Evolutionary conservation across 2,329 filamentous ascomycete genomes (phyloP).

Genomic region (Diaporthe australafricana): DNA sequence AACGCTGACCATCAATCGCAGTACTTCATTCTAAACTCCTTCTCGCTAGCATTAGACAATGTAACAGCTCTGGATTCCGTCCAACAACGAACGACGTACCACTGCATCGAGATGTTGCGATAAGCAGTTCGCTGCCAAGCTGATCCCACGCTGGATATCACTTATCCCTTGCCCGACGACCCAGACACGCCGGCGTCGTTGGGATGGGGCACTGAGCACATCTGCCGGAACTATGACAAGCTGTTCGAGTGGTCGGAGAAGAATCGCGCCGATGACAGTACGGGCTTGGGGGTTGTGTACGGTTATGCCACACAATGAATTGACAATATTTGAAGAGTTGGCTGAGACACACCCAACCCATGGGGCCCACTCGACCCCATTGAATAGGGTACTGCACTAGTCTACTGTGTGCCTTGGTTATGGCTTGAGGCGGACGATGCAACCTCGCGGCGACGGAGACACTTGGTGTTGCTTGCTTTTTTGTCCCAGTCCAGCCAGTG

Average conservation of each 20-base stretch:
- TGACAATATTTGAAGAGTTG: too few species aligned
- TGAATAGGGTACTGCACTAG: too few species aligned
- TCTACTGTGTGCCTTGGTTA: neutral
- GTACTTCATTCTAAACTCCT: neutral
- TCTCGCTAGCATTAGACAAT: slow-evolving; percentile 8
- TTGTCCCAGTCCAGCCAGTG: neutral
- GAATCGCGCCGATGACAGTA: slow-evolving; percentile 8
- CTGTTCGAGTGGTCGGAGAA: slow-evolving; percentile 15
- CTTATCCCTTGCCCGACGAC: slow-evolving; percentile 1
- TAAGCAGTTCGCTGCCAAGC: slow-evolving; percentile 19
- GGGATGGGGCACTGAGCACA: slow-evolving; percentile 4
- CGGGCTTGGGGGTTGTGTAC: neutral
- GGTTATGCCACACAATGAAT: neutral
- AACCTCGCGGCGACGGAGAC: neutral
- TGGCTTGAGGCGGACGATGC: neutral
- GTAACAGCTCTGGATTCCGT: neutral
- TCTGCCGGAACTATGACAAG: slow-evolving; percentile 13
- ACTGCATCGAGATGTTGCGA: slow-evolving; percentile 22
- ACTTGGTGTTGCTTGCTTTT: neutral
- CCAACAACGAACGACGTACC: slow-evolving; percentile 8
- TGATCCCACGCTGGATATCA: slow-evolving; percentile 13
- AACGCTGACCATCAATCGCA: neutral
- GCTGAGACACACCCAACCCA: too few species aligned
- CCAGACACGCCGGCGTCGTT: neutral
- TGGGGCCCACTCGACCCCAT: too few species aligned